These are phyloP conservation scores for Eremochloa ophiuroides DNA, from an alignment of 176 grass and related monocot genomes.

Conservation along the genomic window DNA sequence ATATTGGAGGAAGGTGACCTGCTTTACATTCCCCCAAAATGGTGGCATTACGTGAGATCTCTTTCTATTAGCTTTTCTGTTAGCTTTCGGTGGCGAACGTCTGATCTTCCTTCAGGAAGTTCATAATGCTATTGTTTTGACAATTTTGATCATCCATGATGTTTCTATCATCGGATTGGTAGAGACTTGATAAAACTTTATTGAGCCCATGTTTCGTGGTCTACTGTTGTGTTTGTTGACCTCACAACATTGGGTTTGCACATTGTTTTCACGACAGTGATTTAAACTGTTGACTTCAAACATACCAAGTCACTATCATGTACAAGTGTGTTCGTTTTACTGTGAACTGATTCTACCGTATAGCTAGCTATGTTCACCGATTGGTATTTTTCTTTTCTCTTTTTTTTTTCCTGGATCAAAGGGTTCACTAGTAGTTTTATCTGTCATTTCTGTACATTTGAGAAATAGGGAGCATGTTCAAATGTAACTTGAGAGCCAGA, in stretches of 20 bases:
- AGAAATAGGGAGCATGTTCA: background rate
- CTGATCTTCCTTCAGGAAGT: slow-evolving; percentile 23
- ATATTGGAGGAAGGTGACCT: slow-evolving; percentile 89
- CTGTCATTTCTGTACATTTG: background rate
- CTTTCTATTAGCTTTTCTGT: slow-evolving; percentile 89
- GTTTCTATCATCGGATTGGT: slow-evolving; percentile 20
- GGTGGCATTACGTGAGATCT: slow-evolving; percentile 94
- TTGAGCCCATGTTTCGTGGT: slow-evolving; percentile 12
- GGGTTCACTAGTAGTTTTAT: background rate
- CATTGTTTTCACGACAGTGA: slow-evolving; percentile 26
- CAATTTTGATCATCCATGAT: slow-evolving; percentile 16
- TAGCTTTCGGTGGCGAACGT: slow-evolving; percentile 78
- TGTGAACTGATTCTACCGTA: background rate
- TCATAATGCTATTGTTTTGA: slow-evolving; percentile 26
- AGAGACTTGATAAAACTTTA: slow-evolving; percentile 18
- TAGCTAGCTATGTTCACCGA: background rate
- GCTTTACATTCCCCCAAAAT: slow-evolving; percentile 97
- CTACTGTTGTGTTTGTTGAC: slow-evolving; percentile 14
- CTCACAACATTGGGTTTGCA: slow-evolving; percentile 22
- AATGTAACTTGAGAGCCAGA: background rate
- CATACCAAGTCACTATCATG: background rate
- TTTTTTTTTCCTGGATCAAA: background rate
- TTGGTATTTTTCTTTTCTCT: background rate
- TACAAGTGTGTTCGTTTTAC: background rate
- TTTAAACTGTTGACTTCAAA: slow-evolving; percentile 23